phyloP scores from a whole-genome alignment of 1,139 yeast genomes.

The Lodderomyces jiufengensis region DNA sequence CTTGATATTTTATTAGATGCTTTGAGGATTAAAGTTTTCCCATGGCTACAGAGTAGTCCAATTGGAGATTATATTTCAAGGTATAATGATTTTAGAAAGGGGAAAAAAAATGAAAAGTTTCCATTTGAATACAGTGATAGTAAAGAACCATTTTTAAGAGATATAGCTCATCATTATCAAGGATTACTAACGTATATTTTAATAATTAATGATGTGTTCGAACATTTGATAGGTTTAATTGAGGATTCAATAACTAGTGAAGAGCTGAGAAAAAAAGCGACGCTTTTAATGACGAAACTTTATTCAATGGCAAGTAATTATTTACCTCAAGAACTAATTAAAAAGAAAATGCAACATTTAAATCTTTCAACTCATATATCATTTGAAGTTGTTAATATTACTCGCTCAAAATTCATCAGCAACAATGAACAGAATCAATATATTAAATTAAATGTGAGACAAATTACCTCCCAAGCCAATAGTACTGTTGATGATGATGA shows the following conservation, averaged over 20 bases:
- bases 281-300: conserved; percentile 61
- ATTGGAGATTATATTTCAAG: conserved; percentile 31
- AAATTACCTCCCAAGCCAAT: conserved; percentile 43
- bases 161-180: conserved; percentile 53
- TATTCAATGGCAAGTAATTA: conserved; percentile 51
- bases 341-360: conserved; percentile 16
- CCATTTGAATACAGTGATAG: conserved; percentile 9
- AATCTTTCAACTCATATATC: conserved; percentile 14
- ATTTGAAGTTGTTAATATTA: conserved; percentile 17
- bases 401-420: conserved; percentile 18
- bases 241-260: conserved; percentile 37
- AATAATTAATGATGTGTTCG: conserved; percentile 53
- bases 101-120: neutral
- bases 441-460: conserved; percentile 32
- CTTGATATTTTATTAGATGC: conserved; percentile 72
- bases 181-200: conserved; percentile 56
- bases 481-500: conserved; percentile 65
- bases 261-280: conserved; percentile 50
- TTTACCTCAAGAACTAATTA: conserved; percentile 40
- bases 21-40: conserved; percentile 56
- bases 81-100: conserved; percentile 7
- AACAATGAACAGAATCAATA: conserved; percentile 19
- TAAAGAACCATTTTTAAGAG: conserved; percentile 16
- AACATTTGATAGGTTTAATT: conserved; percentile 45
- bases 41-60: conserved; percentile 47